Base-by-base conservation (phyloP, 1,284 basidiomycete species). In the Amylostereum areolatum region DNA sequence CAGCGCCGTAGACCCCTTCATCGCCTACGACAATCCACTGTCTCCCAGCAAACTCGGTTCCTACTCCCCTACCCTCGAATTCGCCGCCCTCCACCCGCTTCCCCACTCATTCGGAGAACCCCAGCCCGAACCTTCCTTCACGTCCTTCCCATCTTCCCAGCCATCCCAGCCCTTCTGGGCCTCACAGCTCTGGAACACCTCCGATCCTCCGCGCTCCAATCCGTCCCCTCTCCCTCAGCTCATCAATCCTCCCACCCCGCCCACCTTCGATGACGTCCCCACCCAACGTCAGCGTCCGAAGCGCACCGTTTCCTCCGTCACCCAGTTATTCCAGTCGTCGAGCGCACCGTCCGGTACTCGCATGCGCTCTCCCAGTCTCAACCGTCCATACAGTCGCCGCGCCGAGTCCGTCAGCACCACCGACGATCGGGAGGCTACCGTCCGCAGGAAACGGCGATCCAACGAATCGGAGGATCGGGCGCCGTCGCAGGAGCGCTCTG, bases 301-400 rank as follows among this genome's bases (percentile, higher is more conserved):
- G 41, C 12, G 25, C 27, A 11, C 18, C n/a, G 41, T 28, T 3
- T 8, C 41, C 41, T 39, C 37, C 12, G 37, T 18, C 37, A 8
- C 60, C 63, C 85, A 78, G 67, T 78, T 78, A 67, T 93, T 78
- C 80, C 89, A 75, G 67, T 92, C 77, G 56, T 87, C 75, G 56
- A 92, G 77, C 65, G 90, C 75, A 49, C 86, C 73, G 30, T 74
- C 81, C 47, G 64, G 69, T 50, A 66, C 69, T 24, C 73, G 77
- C 51, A 64, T 69, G 11, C 70, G 69, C 50, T 61, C 69, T 39
- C 69, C 75, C 43, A 66, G 67, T 39, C 64, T 78, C 45, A 67
- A 77, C 47, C 72, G 83, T 34, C 65, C 73, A 12, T 86, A 83
- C 69, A 81, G 74, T 59, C 75, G 77, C 42, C 75, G 81, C 36